Percentiles rank a stretch among this genome's conserved stretches.
Conservation (phyloP, 2,329 filamentous ascomycete species). For the Fusarium pseudonygamai region DNA sequence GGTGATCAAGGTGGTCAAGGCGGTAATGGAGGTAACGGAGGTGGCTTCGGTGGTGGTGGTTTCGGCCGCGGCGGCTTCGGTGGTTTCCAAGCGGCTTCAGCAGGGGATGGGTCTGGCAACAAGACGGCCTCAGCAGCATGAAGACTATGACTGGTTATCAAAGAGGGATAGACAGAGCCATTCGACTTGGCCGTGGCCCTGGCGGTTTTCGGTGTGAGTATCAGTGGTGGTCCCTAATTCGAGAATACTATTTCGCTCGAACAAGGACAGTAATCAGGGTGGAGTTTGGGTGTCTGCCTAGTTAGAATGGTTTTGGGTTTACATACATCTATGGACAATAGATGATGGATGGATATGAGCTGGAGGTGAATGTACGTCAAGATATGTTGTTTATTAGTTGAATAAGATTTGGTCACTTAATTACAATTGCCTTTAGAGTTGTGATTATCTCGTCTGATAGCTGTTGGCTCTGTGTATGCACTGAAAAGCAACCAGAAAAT, state of each 20-base stretch:
- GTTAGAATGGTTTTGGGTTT: constrained; percentile 26
- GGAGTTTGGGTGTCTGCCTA: constrained; percentile 21
- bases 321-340: constrained; percentile 14
- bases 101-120: constrained; percentile 18
- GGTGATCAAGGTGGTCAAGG: neutral
- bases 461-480: neutral
- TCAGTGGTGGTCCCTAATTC: constrained; percentile 61
- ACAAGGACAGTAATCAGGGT: constrained; percentile 54
- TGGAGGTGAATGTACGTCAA: constrained; percentile 17
- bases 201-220: constrained; percentile 57
- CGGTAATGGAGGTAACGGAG: constrained; percentile 6
- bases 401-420: constrained; percentile 21
- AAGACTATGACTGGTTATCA: constrained; percentile 29
- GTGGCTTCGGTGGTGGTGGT: neutral
- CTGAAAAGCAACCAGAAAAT: neutral
- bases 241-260: constrained; percentile 48
- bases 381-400: constrained; percentile 27
- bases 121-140: constrained; percentile 18
- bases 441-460: neutral
- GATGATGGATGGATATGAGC: constrained; percentile 11
- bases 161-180: constrained; percentile 42
- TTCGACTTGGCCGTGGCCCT: constrained; percentile 62
- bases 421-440: neutral
- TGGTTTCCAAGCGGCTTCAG: constrained; percentile 30
- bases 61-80: constrained; percentile 8